Percentiles rank a stretch among this genome's conserved stretches.
phyloP scores from a whole-genome alignment of 257 asterid species.

The Solanum bulbocastanum region DNA sequence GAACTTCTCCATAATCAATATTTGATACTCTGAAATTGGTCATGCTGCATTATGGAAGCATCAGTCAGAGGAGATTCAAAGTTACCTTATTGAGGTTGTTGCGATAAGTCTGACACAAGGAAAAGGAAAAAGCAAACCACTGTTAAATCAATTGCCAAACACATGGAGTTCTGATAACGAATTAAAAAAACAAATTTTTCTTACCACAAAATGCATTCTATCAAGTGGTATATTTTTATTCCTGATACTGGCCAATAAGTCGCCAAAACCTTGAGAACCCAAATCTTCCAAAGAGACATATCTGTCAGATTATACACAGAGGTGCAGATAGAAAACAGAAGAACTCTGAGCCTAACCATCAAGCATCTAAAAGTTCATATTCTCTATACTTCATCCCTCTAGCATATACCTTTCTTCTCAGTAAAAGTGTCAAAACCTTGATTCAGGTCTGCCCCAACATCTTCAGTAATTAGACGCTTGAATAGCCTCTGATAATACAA shows the following conservation, averaged over 20 bases:
- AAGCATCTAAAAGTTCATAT: background rate
- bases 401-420: constrained; percentile 64
- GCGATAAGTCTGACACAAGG: constrained; percentile 72
- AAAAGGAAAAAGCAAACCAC: constrained; percentile 4
- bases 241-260: constrained; percentile 79
- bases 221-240: constrained; percentile 76
- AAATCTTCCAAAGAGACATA: constrained; percentile 46
- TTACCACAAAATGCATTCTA: constrained; percentile 99
- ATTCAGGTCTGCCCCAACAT: constrained; percentile 82
- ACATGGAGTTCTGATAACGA: background rate
- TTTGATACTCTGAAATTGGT: background rate
- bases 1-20: background rate
- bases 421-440: constrained; percentile 80
- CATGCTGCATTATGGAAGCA: background rate
- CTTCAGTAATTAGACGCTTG: constrained; percentile 84
- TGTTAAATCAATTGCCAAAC: background rate
- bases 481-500: constrained; percentile 60
- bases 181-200: constrained; percentile 10
- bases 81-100: constrained; percentile 96
- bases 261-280: constrained; percentile 95
- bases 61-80: background rate
- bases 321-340: constrained; percentile 6
- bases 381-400: background rate
- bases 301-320: constrained; percentile 5
- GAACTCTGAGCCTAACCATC: background rate